These are phyloP conservation scores for Drosera spatulata DNA, from an alignment of 179 eudicot genomes.

Conservation along the genomic window DNA sequence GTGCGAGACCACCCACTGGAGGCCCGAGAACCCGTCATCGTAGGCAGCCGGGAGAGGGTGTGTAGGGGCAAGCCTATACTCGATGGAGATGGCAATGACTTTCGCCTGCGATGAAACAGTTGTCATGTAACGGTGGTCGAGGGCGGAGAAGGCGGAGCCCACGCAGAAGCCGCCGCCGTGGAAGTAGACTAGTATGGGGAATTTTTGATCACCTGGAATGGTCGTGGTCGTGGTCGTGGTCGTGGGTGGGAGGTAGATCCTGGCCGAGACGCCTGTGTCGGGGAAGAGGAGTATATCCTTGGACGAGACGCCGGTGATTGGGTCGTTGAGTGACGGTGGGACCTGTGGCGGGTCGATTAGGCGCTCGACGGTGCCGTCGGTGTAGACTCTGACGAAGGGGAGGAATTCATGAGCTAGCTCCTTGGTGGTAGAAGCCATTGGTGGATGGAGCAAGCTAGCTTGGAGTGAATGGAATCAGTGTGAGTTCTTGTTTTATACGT, in stretches of 20 bases:
- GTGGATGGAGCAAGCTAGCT: neutral
- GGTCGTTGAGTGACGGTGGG: constrained; percentile 20
- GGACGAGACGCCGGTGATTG: constrained; percentile 21
- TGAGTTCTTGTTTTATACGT: neutral
- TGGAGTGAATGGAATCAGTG: neutral
- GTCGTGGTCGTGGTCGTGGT: neutral
- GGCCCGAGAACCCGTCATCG: constrained; percentile 16
- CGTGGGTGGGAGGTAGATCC: constrained; percentile 17
- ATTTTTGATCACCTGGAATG: neutral
- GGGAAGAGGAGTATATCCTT: constrained; percentile 18
- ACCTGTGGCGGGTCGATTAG: constrained; percentile 5
- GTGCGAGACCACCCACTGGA: constrained; percentile 25
- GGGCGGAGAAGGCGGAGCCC: constrained; percentile 17
- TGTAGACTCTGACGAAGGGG: constrained; percentile 29
- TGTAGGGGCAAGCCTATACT: constrained; percentile 31
- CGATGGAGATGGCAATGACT: constrained; percentile 21
- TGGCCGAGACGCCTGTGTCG: constrained; percentile 16
- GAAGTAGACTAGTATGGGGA: constrained; percentile 23
- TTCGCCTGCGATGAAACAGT: constrained; percentile 13
- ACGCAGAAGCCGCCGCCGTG: constrained; percentile 37
- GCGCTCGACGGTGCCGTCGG: constrained; percentile 13
- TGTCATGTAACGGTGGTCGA: constrained; percentile 21
- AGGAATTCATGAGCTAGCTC: constrained; percentile 30
- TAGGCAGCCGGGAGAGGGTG: constrained; percentile 28
- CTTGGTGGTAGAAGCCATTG: neutral